Percentiles rank a stretch among this genome's conserved stretches.
Conservation (phyloP, 371 early-diverging fungal species). For the Syncephalastrum sp. region DNA sequence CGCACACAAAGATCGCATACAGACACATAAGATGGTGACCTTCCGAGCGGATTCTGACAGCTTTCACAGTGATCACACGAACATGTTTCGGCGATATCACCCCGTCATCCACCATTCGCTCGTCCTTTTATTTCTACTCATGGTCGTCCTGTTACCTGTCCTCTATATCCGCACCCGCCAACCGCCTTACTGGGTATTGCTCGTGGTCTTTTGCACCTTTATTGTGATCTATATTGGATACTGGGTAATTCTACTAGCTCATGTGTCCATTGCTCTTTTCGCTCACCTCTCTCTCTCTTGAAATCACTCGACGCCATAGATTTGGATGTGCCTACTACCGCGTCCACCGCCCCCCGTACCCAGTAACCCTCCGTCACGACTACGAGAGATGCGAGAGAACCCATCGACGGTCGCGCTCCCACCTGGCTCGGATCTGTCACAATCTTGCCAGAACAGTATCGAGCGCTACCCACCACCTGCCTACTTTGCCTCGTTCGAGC, state of each 20-base stretch:
- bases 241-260: constrained; percentile 9
- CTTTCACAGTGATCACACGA: no score
- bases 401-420: constrained; percentile 20
- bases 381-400: constrained; percentile 1
- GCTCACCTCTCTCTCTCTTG: neutral
- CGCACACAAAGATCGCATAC: no score
- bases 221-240: constrained; percentile 12
- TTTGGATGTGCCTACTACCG: constrained; percentile 4
- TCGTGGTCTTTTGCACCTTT: constrained; percentile 10
- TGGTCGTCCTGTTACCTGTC: constrained; percentile 15
- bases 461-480: constrained; percentile 14
- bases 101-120: constrained; percentile 18
- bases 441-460: neutral
- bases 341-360: neutral
- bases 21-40: no score
- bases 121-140: constrained; percentile 16
- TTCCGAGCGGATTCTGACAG: no score
- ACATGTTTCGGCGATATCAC: constrained; percentile 2
- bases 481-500: constrained; percentile 13
- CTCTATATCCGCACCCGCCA: constrained; percentile 15
- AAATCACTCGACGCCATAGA: neutral
- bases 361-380: no score
- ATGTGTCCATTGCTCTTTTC: no score
- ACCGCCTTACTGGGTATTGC: constrained; percentile 16
- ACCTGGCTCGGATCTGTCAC: constrained; percentile 12